Conservation (phyloP, 345 rosid species). For the Murraya paniculata region DNA sequence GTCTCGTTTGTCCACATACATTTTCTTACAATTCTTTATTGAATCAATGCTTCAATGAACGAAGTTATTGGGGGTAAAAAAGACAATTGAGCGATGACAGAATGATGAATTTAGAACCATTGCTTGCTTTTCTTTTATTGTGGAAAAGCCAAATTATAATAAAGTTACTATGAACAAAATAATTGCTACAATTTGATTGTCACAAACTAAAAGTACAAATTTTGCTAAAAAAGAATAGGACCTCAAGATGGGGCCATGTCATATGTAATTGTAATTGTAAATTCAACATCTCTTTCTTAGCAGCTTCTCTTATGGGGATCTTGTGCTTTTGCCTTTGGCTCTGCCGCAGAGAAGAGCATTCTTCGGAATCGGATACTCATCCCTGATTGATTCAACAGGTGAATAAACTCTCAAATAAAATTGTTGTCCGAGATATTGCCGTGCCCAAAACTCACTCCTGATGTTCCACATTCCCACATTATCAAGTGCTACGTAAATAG, state of each 20-base stretch:
- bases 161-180: not conserved
- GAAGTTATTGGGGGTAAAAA: not conserved
- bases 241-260: conserved; percentile 18
- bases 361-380: conserved; percentile 67
- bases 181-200: not conserved
- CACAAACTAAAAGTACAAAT: conserved; percentile 6
- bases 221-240: conserved; percentile 24
- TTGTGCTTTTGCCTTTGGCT: conserved; percentile 36
- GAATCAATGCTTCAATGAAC: not conserved
- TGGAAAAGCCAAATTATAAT: not conserved
- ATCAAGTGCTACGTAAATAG: conserved; percentile 75
- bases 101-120: not conserved
- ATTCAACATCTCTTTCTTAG: not conserved
- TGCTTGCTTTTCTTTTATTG: not conserved
- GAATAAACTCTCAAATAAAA: conserved; percentile 72
- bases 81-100: not conserved
- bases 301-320: conserved; percentile 13
- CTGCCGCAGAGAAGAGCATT: conserved; percentile 83
- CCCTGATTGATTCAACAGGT: conserved; percentile 51
- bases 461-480: conserved; percentile 98
- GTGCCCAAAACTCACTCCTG: conserved; percentile 80
- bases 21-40: not conserved
- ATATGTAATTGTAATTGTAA: not conserved
- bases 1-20: not conserved
- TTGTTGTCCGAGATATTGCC: conserved; percentile 93